Evolutionary conservation across 345 rosid species (phyloP).

Genomic region (Psidium friedrichsthalianum): DNA sequence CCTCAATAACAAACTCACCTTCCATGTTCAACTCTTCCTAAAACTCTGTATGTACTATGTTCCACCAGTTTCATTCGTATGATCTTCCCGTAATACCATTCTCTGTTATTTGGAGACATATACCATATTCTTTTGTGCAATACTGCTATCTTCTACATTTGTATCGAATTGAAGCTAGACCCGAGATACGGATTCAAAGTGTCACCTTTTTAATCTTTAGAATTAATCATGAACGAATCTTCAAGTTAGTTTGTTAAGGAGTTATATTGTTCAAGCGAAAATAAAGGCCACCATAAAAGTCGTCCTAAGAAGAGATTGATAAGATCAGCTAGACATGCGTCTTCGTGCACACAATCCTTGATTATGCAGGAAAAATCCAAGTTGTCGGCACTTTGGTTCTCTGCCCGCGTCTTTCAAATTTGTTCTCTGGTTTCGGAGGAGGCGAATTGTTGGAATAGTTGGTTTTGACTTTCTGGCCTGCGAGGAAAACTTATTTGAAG

Average conservation of each 20-base stretch:
- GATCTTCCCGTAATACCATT: neutral
- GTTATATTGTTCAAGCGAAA: neutral
- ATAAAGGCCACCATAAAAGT: neutral
- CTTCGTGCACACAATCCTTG: neutral
- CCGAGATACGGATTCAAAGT: too few species aligned
- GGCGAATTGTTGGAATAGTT: neutral
- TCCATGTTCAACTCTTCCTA: neutral
- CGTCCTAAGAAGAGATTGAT: neutral
- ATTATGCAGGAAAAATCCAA: neutral
- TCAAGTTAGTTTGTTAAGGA: neutral
- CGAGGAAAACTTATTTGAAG: neutral
- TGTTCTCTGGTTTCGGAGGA: neutral
- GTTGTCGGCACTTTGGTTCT: neutral
- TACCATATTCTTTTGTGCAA: neutral
- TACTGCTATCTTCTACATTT: too few species aligned
- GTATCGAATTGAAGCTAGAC: too few species aligned
- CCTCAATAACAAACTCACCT: neutral
- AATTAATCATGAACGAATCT: too few species aligned
- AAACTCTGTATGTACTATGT: neutral
- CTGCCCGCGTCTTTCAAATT: neutral
- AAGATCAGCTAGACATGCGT: neutral
- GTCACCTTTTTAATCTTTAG: too few species aligned
- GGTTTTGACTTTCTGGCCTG: neutral
- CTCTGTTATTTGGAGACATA: neutral
- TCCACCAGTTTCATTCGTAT: neutral